Conservation (phyloP, 192 early-diverging fungal species). For the Allomyces macrogynus region DNA sequence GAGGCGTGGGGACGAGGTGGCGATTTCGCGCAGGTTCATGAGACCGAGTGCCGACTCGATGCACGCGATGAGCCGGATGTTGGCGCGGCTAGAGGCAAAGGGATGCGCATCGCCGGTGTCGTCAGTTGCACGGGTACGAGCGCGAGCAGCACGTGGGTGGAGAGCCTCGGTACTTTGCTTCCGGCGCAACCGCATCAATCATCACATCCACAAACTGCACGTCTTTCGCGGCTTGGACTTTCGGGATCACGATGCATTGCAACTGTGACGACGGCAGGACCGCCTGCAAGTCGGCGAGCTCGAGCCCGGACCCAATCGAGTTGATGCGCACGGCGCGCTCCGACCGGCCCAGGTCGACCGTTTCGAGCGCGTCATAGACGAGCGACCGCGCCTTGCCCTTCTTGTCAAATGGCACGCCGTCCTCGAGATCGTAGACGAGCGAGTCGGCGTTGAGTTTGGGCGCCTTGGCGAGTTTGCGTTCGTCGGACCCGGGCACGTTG, state of each 20-base stretch:
- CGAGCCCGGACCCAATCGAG: conserved; percentile 50
- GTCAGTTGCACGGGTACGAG: not conserved
- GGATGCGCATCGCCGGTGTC: conserved; percentile 3
- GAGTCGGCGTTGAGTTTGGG: conserved; percentile 47
- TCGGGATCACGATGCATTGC: conserved; percentile 67
- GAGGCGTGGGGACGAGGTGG: conserved; percentile 42
- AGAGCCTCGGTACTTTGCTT: conserved; percentile 7
- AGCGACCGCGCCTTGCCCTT: conserved; percentile 58
- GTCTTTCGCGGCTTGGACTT: conserved; percentile 59
- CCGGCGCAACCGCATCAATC: conserved; percentile 50
- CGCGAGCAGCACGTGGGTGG: not conserved
- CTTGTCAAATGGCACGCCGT: conserved; percentile 61
- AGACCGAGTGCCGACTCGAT: conserved; percentile 76
- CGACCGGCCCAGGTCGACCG: conserved; percentile 36
- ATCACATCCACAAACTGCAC: conserved; percentile 49
- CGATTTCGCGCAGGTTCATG: conserved; percentile 73
- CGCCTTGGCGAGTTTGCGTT: conserved; percentile 66
- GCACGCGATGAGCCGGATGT: conserved; percentile 63
- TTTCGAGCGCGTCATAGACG: conserved; percentile 45
- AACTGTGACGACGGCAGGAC: conserved; percentile 42
- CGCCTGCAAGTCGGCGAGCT: conserved; percentile 57
- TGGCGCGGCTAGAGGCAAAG: conserved; percentile 19
- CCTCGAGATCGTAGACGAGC: conserved; percentile 82
- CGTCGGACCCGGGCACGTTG: conserved; percentile 61
- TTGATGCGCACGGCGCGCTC: conserved; percentile 87